Base-by-base conservation (phyloP, 768 basidiomycete genomes). In the Arthromyces matolae region DNA sequence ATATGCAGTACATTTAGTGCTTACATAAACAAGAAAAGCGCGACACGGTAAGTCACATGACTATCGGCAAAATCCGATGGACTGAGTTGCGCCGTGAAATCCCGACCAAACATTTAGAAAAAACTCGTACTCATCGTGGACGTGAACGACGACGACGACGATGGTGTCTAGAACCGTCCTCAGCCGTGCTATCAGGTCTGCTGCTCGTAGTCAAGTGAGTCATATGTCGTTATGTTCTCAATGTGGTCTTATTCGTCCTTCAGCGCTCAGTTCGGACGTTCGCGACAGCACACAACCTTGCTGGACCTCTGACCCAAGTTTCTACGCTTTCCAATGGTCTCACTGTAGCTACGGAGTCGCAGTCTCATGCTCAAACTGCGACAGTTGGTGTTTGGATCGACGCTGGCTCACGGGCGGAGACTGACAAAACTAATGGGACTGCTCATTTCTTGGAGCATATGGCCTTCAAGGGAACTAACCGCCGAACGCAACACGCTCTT, bases 331-430 rank as follows among this genome's bases (percentile, higher is more conserved):
- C 90, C 12, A 97, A 96, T 73, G 96, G 96, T 51, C 76, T 99
- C 49, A 95, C 93, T 10, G 85, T 99, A 56, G 94, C 94, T 40
- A 95, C 93, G 2, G 93, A 95, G 69, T 72, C 88, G 7, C 89
- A 93, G 51, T 79, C 90, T 4, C 86, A 90, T 65, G 86, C 92
- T 4, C 89, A 94, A 70, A 98, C 96, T 0, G 93, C 94, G 6
- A 99, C 95, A n/a, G 93, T 97, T 28, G 96, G 96, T 53, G 87
- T 98, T 51, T 99, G 93, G 93, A 95, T 99, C 60, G 95, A 98
- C 65, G 95, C 96, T 49, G 96, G 96, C 55, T 93, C 91, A 54
- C 82, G 96, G 47, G 94, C 93, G 50, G 96, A 99, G 79, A 95
- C 89, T 38, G 86, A 92, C 72, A 81, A 83, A 70, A 95, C 91